Conservation (phyloP, 2,329 filamentous ascomycete species). For the Myrmaecium sp. region DNA sequence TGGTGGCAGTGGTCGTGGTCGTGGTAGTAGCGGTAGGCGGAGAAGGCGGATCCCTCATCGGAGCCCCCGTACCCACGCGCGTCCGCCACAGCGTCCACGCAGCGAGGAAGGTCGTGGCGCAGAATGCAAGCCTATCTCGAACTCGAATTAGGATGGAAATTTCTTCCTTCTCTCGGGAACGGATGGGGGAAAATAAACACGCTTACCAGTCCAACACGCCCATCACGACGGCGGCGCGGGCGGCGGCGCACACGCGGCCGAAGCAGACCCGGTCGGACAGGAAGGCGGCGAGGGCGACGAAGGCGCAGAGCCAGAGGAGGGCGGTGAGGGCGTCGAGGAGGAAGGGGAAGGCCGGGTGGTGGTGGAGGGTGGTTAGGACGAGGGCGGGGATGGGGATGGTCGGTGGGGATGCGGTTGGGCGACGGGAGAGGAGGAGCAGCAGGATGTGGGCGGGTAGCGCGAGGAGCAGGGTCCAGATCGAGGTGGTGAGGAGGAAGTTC, state of each 20-base stretch:
- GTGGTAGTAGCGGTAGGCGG: too few relatives aligned
- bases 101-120: constrained; percentile 32
- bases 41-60: too few relatives aligned
- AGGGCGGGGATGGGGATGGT: constrained; percentile 10
- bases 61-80: too few relatives aligned
- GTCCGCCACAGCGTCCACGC: constrained; percentile 29
- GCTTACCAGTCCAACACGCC: constrained; percentile 46
- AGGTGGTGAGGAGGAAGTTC: constrained; percentile 66
- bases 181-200: constrained; percentile 7
- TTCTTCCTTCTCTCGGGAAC: not conserved
- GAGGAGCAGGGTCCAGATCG: constrained; percentile 57
- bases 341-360: constrained; percentile 47
- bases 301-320: constrained; percentile 81
- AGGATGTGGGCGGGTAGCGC: constrained; percentile 52
- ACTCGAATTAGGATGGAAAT: not conserved
- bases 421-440: constrained; percentile 45
- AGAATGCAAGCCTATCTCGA: constrained; percentile 36
- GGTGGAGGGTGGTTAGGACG: constrained; percentile 30
- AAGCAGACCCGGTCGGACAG: constrained; percentile 41
- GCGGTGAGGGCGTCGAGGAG: constrained; percentile 55
- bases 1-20: too few relatives aligned
- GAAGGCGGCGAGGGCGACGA: constrained; percentile 56
- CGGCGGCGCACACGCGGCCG: constrained; percentile 38
- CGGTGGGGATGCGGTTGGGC: too few relatives aligned
- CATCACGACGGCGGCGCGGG: constrained; percentile 49